A percentile compares a stretch with the other conserved stretches of the same genome.
phyloP scores from a whole-genome alignment of 352 stramenopile genomes.

The Thraustotheca clavata region DNA sequence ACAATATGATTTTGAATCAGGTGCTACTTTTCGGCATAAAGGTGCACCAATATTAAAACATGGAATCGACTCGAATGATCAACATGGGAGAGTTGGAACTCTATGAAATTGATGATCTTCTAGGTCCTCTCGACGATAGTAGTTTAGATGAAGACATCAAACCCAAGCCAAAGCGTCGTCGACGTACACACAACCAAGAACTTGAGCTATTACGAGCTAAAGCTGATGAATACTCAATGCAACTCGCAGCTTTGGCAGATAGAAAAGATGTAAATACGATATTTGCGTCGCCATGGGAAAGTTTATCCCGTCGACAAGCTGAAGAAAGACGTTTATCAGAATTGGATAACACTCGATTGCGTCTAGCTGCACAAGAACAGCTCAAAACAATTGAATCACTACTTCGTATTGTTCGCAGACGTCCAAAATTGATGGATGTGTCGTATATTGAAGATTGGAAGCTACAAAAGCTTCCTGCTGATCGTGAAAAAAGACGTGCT shows the following conservation, averaged over 20 bases:
- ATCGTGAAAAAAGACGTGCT: neutral
- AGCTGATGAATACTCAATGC: neutral
- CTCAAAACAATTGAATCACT: neutral
- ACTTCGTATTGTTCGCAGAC: slow-evolving; percentile 7
- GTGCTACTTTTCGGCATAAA: too few species aligned
- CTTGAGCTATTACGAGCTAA: neutral
- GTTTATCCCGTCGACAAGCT: slow-evolving; percentile 1
- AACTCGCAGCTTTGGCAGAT: neutral
- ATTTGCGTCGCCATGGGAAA: neutral
- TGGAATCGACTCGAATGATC: too few species aligned
- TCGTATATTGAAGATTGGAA: slow-evolving; percentile 11
- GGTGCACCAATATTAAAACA: too few species aligned
- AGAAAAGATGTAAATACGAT: neutral
- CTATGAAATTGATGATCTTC: too few species aligned
- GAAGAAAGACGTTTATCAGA: neutral
- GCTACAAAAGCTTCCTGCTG: neutral
- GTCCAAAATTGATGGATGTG: neutral
- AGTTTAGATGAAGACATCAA: too few species aligned
- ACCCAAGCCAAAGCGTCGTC: neutral
- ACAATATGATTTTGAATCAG: too few species aligned
- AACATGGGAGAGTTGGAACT: too few species aligned
- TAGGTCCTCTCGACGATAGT: too few species aligned
- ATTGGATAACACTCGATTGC: neutral
- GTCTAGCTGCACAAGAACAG: neutral
- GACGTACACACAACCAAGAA: neutral